phyloP scores from a whole-genome alignment of 768 basidiomycete genomes.

The Fomitopsis pulvina region DNA sequence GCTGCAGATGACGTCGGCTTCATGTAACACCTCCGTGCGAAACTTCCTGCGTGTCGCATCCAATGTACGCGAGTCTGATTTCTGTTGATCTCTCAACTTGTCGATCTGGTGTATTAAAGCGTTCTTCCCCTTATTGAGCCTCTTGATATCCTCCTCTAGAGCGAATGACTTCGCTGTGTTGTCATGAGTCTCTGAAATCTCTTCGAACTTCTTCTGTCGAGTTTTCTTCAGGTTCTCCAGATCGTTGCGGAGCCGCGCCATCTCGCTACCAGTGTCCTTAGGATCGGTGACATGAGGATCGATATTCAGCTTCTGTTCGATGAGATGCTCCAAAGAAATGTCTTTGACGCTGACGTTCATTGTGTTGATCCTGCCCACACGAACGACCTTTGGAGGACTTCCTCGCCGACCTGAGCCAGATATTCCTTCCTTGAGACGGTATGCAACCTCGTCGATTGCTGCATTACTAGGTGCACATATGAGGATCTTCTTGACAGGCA shows the following conservation, averaged over 20 bases:
- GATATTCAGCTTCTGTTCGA: slow-evolving; percentile 64
- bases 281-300: slow-evolving; percentile 30
- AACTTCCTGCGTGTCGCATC: slow-evolving; percentile 75
- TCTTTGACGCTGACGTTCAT: slow-evolving; percentile 80
- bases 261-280: slow-evolving; percentile 51
- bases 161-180: slow-evolving; percentile 45
- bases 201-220: slow-evolving; percentile 53
- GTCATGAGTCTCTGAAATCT: slow-evolving; percentile 50
- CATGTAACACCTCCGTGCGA: slow-evolving; percentile 68
- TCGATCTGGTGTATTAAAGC: slow-evolving; percentile 65
- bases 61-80: slow-evolving; percentile 71
- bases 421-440: slow-evolving; percentile 78
- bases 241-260: slow-evolving; percentile 54
- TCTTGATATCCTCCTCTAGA: slow-evolving; percentile 68
- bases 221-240: slow-evolving; percentile 61
- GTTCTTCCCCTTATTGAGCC: slow-evolving; percentile 58
- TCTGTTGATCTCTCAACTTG: slow-evolving; percentile 73
- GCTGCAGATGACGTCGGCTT: slow-evolving; percentile 90
- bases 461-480: slow-evolving; percentile 98
- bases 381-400: slow-evolving; percentile 73
- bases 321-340: slow-evolving; percentile 79
- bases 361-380: slow-evolving; percentile 73
- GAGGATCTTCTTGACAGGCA: slow-evolving; percentile 66
- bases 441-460: slow-evolving; percentile 93
- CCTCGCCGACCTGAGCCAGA: slow-evolving; percentile 47